Evolutionary conservation across 2,329 filamentous ascomycete species (phyloP).

Genomic region (Coniochaeta ligniaria): DNA sequence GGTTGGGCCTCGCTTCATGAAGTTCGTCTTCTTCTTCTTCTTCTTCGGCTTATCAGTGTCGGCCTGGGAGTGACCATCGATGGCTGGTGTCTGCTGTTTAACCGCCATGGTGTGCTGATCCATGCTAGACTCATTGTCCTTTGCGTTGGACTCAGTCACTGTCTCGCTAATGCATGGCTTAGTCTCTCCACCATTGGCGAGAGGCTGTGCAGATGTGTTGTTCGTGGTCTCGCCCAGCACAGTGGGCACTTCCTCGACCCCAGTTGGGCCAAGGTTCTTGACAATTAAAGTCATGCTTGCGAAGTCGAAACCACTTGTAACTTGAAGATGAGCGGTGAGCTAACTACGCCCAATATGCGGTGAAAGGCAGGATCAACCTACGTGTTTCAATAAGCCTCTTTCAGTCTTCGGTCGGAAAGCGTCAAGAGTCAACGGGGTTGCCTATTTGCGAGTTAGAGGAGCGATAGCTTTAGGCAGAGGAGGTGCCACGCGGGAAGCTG

Average conservation of each 20-base stretch:
- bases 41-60: conserved; percentile 17
- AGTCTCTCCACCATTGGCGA: neutral
- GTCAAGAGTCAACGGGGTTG: neutral
- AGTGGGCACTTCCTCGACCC: neutral
- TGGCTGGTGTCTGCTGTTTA: neutral
- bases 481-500: neutral
- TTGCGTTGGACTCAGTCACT: neutral
- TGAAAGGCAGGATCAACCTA: neutral
- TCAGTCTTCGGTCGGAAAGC: neutral
- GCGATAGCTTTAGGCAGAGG: neutral
- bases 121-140: neutral
- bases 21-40: conserved; percentile 32
- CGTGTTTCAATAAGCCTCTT: neutral
- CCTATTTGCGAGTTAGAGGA: neutral
- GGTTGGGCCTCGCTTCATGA: conserved; percentile 28
- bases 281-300: neutral
- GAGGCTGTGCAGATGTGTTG: neutral
- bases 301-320: neutral
- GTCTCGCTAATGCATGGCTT: neutral
- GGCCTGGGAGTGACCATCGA: neutral
- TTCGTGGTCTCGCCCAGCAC: neutral
- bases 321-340: neutral
- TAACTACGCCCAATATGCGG: neutral
- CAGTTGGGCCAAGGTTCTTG: neutral
- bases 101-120: neutral